Percentiles rank a stretch among this genome's conserved stretches.
Evolutionary conservation across 352 stramenopile species (phyloP).

Genomic region (Hyaloperonospora brassicae): DNA sequence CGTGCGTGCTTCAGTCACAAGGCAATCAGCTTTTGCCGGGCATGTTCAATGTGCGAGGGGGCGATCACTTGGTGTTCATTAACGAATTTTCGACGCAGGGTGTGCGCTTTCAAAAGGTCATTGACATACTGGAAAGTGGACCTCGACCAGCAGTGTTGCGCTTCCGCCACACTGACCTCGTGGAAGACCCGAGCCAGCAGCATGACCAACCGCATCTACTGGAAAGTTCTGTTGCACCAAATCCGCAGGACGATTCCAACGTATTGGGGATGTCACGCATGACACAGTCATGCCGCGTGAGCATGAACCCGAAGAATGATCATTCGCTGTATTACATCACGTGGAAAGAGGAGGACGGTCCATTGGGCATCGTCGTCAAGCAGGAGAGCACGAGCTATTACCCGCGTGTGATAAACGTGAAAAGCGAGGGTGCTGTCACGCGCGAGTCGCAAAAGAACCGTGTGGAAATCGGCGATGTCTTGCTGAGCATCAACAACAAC

Average conservation of each 20-base stretch:
- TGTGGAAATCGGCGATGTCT: constrained; percentile 70
- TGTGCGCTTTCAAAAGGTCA: constrained; percentile 81
- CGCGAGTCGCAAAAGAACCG: constrained; percentile 78
- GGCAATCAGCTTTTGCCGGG: constrained; percentile 67
- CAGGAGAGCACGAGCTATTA: constrained; percentile 84
- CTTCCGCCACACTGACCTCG: constrained; percentile 73
- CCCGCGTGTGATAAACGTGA: constrained; percentile 82
- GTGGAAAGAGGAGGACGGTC: constrained; percentile 83
- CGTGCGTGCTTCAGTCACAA: constrained; percentile 70
- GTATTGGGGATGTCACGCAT: constrained; percentile 60
- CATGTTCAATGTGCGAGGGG: constrained; percentile 82
- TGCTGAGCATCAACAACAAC: constrained; percentile 88
- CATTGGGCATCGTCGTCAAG: constrained; percentile 81
- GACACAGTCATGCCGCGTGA: constrained; percentile 60
- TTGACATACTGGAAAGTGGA: constrained; percentile 78
- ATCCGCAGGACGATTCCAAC: constrained; percentile 61
- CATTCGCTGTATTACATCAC: constrained; percentile 86
- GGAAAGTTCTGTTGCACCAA: constrained; percentile 33
- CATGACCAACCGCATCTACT: constrained; percentile 18
- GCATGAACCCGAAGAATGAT: constrained; percentile 76
- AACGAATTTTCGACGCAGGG: constrained; percentile 80
- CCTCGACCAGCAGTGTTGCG: constrained; percentile 66
- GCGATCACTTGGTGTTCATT: constrained; percentile 78
- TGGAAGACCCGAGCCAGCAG: constrained; percentile 40
- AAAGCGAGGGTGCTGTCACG: constrained; percentile 76